Evolutionary conservation across 139 green algal species (phyloP).

Genomic region (Micractinium conductrix): DNA sequence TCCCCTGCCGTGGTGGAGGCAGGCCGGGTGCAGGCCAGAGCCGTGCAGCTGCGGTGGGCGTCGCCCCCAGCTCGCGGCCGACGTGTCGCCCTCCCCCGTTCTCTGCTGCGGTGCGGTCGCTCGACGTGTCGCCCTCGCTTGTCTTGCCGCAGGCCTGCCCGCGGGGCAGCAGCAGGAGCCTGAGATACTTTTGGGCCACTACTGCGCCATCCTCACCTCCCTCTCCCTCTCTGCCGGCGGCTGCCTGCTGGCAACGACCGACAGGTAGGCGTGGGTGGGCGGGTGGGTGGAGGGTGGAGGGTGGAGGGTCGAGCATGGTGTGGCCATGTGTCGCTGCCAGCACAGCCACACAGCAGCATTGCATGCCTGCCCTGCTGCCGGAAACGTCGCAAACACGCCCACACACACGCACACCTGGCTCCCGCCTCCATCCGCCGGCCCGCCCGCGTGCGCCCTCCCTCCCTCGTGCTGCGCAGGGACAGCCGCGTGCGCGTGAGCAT

Average conservation of each 20-base stretch:
- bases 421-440: background rate
- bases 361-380: too few relatives aligned
- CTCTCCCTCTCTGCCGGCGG: slow-evolving; percentile 61
- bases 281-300: too few relatives aligned
- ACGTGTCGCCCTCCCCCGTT: too few relatives aligned
- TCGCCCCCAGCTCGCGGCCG: too few relatives aligned
- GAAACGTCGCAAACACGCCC: too few relatives aligned
- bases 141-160: background rate
- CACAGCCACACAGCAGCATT: background rate
- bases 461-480: slow-evolving; percentile 52
- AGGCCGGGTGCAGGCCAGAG: too few relatives aligned
- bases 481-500: slow-evolving; percentile 73
- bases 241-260: slow-evolving; percentile 71
- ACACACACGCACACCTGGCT: background rate
- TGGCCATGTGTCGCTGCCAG: background rate
- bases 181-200: slow-evolving; percentile 80
- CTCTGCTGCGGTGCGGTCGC: too few relatives aligned
- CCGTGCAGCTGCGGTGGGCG: too few relatives aligned
- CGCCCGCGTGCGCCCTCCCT: background rate
- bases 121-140: too few relatives aligned
- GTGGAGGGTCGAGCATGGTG: background rate
- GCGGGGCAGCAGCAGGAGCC: slow-evolving; percentile 17
- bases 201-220: slow-evolving; percentile 80
- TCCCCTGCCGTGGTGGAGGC: too few relatives aligned
- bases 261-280: slow-evolving; percentile 61